A percentile compares a stretch with the other conserved stretches of the same genome.
Evolutionary conservation across 345 rosid species (phyloP).

Genomic region (Toxicodendron radicans): DNA sequence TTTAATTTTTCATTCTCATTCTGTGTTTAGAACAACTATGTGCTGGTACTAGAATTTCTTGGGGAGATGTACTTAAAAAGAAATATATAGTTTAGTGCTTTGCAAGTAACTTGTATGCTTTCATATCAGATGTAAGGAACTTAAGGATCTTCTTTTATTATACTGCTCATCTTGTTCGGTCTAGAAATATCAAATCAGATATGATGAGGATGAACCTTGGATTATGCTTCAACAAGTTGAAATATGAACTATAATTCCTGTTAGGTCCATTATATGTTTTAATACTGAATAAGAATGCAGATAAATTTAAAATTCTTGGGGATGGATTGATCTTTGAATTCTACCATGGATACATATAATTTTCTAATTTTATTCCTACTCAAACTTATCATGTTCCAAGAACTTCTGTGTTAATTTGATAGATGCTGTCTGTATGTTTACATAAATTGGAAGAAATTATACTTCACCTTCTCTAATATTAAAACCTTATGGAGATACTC

Average conservation of each 20-base stretch:
- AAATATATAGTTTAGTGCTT: background rate
- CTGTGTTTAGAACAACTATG: background rate
- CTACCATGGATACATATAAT: too few species aligned
- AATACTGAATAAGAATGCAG: background rate
- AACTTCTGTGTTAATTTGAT: too few species aligned
- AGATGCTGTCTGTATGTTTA: too few species aligned
- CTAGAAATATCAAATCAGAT: background rate
- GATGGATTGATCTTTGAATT: background rate
- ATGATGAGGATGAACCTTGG: background rate
- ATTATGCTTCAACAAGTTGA: background rate
- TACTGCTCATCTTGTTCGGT: background rate
- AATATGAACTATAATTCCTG: background rate
- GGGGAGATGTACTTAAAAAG: background rate
- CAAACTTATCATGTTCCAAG: too few species aligned
- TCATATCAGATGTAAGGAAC: background rate
- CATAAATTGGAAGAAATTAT: too few species aligned
- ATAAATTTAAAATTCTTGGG: background rate
- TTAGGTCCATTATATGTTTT: background rate
- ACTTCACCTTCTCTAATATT: background rate
- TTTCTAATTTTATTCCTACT: too few species aligned
- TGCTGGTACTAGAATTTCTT: background rate
- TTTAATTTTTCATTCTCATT: background rate
- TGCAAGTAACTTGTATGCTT: background rate
- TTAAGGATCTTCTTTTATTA: background rate
- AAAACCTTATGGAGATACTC: constrained; percentile 12